A percentile compares a stretch with the other conserved stretches of the same genome.
These are phyloP conservation scores for Agrostemma githago DNA, from an alignment of 148 eudicot genomes.

Conservation along the genomic window DNA sequence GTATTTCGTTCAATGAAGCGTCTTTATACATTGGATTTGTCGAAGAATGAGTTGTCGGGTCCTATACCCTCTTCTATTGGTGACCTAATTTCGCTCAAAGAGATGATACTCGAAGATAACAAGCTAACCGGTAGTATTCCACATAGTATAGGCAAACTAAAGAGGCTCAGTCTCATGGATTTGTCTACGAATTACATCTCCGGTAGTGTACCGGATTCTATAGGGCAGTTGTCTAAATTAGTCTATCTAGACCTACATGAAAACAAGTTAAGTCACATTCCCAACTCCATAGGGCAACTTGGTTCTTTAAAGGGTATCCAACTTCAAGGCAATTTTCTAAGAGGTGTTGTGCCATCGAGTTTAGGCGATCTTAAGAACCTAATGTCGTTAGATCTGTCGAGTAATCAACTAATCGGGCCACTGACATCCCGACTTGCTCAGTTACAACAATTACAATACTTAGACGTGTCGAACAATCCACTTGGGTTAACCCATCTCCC, in stretches of 20 bases:
- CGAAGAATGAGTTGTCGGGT: slow-evolving; percentile 51
- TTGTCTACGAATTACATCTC: slow-evolving; percentile 51
- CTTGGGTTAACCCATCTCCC: slow-evolving; percentile 39
- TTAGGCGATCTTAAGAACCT: slow-evolving; percentile 48
- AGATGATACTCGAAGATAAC: slow-evolving; percentile 46
- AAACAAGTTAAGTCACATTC: slow-evolving; percentile 50
- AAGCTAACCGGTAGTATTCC: slow-evolving; percentile 50
- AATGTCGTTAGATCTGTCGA: slow-evolving; percentile 44
- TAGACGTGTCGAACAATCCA: slow-evolving; percentile 65
- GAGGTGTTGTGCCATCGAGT: slow-evolving; percentile 47
- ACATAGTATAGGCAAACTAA: slow-evolving; percentile 43
- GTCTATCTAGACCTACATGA: slow-evolving; percentile 32
- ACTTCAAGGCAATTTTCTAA: slow-evolving; percentile 38
- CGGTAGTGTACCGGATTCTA: slow-evolving; percentile 49
- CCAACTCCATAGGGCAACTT: slow-evolving; percentile 43
- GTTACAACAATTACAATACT: slow-evolving; percentile 31
- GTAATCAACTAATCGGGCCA: slow-evolving; percentile 42
- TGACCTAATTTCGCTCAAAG: slow-evolving; percentile 22
- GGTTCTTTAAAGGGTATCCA: slow-evolving; percentile 37
- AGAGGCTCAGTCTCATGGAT: slow-evolving; percentile 38
- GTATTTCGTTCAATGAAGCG: slow-evolving; percentile 31
- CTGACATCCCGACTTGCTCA: slow-evolving; percentile 46
- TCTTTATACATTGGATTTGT: slow-evolving; percentile 41
- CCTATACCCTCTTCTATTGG: slow-evolving; percentile 49
- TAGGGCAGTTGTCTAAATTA: slow-evolving; percentile 46